Conservation (phyloP, 1,284 basidiomycete species). For the Xerocomus amazonicus region DNA sequence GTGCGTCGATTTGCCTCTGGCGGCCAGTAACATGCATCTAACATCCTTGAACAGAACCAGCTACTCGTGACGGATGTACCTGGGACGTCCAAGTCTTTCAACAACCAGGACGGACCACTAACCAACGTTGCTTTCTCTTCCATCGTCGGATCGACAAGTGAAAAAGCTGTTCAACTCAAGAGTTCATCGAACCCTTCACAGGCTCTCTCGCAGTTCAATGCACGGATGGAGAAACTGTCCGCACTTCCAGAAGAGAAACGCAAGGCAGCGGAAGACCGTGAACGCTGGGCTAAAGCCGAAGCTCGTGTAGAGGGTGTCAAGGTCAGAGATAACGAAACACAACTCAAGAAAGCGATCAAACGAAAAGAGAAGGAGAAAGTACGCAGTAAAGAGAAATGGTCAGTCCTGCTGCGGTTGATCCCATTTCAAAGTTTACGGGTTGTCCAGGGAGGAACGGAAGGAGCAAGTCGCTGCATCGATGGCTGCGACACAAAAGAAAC, state of each 20-base stretch:
- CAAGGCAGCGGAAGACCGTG: constrained; percentile 69
- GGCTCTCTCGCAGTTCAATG: constrained; percentile 75
- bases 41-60: constrained; percentile 51
- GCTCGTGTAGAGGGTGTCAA: constrained; percentile 83
- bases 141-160: constrained; percentile 47
- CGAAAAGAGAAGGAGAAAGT: constrained; percentile 83
- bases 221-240: constrained; percentile 71
- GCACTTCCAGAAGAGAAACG: constrained; percentile 76
- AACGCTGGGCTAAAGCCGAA: constrained; percentile 85
- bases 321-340: constrained; percentile 76
- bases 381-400: constrained; percentile 85
- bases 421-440: not conserved
- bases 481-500: constrained; percentile 84
- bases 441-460: constrained; percentile 77
- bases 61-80: constrained; percentile 62
- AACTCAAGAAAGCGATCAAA: constrained; percentile 88
- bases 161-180: constrained; percentile 54
- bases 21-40: not conserved
- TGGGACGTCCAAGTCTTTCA: constrained; percentile 31
- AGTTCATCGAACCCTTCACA: constrained; percentile 77
- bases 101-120: constrained; percentile 41
- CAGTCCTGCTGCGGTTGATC: constrained; percentile 28
- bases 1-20: constrained; percentile 32
- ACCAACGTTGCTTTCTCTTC: constrained; percentile 72
- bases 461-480: constrained; percentile 68